Evolutionary conservation across 2,329 filamentous ascomycete genomes (phyloP), one percentile per base, ranked within the genome.

Genomic region (Colletotrichum orbiculare): DNA sequence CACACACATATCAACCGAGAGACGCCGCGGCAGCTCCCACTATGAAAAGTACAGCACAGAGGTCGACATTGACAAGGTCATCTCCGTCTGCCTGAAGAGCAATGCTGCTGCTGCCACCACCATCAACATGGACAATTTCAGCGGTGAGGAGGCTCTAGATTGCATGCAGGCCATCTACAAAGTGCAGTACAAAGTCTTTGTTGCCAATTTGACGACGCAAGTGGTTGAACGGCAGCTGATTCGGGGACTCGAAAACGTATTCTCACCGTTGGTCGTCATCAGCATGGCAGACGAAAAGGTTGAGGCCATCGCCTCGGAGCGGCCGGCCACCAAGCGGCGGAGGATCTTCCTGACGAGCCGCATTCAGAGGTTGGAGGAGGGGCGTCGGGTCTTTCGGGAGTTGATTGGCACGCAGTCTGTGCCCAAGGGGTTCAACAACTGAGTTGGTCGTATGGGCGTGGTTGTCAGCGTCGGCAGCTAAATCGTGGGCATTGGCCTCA

Each of bases 121-220:
- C 60, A 56, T 66, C 7, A 70, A 79, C 37, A 75, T 78, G 67
- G 69, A 73, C 12, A 62, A 63, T 1, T 73, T 72, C 55, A 71
- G 72, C 17, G 73, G 75, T 38, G 69, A 72, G 10, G 73, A 76
- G 46, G 75, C 74, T 6, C 65, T 81, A 1, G 78, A 81, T 52
- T 76, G 71, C 15, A 73, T 80, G 67, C 69, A 76, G 39, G 78
- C 79, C 0, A 82, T 79, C 57, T 82, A 82, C 58, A 73, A 81
- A 71, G 79, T 74, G 71, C 47, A 64, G 61, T 49, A 57, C 49
- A 50, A 70, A 38, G 70, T 61, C 10, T 71, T 71, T 47, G 47
- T 71, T 17, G 70, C 70, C 53, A 70, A 71, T 33, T 56, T 71
- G 6, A 57, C 63, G 12, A 64, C 66, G 8, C 69, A 69, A 39